Percentiles rank a stretch among this genome's conserved stretches.
Conservation (phyloP, 371 early-diverging fungal genomes). For the Mortierella sp. region DNA sequence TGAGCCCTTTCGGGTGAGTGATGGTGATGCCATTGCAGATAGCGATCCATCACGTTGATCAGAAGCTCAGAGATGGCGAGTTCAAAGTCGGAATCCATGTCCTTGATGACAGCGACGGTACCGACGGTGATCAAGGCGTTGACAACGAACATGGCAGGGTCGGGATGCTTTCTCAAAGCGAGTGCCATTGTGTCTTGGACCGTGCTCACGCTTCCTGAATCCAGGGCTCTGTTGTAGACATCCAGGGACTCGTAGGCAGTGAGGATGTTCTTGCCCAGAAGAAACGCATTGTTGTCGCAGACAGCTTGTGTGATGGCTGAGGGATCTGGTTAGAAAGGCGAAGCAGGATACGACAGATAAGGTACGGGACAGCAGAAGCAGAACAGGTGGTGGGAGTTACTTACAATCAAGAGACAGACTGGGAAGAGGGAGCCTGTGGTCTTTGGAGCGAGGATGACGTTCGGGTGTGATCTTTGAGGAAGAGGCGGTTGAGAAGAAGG, state of each 20-base stretch:
- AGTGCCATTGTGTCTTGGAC: constrained; percentile 5
- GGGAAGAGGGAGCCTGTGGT: too few species aligned
- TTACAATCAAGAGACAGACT: too few species aligned
- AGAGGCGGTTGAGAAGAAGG: too few species aligned
- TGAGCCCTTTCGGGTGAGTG: background rate
- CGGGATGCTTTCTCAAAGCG: constrained; percentile 16
- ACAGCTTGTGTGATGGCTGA: constrained; percentile 13
- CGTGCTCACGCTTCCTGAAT: background rate
- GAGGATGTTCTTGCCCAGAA: constrained; percentile 28
- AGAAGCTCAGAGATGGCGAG: constrained; percentile 22
- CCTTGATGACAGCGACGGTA: constrained; percentile 18
- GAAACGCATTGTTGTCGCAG: constrained; percentile 27
- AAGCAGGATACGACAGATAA: too few species aligned
- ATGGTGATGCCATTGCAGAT: constrained; percentile 5
- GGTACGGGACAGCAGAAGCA: too few species aligned
- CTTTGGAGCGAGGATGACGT: too few species aligned
- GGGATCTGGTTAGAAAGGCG: too few species aligned
- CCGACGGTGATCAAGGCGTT: constrained; percentile 32
- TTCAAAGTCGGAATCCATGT: constrained; percentile 24
- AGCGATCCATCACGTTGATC: constrained; percentile 3
- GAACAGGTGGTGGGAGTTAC: too few species aligned
- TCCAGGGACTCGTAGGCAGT: background rate
- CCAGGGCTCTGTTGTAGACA: constrained; percentile 2
- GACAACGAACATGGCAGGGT: constrained; percentile 29
- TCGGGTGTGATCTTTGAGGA: too few species aligned